Evolutionary conservation across 78 protist species (phyloP), one percentile per base, ranked within the genome.

Genomic region (Dictyostelium firmibasis): DNA sequence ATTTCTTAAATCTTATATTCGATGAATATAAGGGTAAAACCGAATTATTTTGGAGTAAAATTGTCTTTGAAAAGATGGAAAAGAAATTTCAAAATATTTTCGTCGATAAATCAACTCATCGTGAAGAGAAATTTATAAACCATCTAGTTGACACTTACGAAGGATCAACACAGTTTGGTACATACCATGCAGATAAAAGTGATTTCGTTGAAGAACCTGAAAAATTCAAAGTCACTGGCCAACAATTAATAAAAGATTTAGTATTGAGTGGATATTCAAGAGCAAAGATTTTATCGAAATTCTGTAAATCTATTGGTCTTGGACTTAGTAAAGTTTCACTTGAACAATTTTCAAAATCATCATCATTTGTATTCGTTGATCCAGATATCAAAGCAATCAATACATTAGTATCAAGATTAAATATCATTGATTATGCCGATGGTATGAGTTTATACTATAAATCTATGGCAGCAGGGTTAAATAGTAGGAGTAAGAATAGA

Each of bases 401-500:
- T 31, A 89, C 94, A 4, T 36, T 79, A 8, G 82, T 89, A 25
- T 79, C 94, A 18, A 62, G 94, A 47, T 50, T 89, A 41, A 89
- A 89, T n/a, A 78, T 89, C 23, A 89, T 89, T 0, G 94, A 89
- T 69, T 89, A 89, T 81, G 94, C 94, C 1, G 94, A 89, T 69
- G 94, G 94, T 69, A 89, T 89, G 94, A 69, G 76, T 47, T n/a
- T 89, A 6, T 89, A 81, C 53, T 89, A 81, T 47, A 89, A 89
- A 84, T 60, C 94, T 9, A 36, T 81, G 75, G 69, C 6, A 23
- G 18, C 43, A 0, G 75, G 69, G 14, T 35, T 41, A 35, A 75
- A 81, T 9, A 20, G 31, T 14, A 31, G 16, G 2, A 41, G 86
- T 20, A 69, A 57, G 36, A 60, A 20, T 20, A 36, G 94, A 50